Percentiles rank a stretch among this genome's conserved stretches.
Conservation (phyloP, 139 green algal species). For the Chlamydomonas sp. region DNA sequence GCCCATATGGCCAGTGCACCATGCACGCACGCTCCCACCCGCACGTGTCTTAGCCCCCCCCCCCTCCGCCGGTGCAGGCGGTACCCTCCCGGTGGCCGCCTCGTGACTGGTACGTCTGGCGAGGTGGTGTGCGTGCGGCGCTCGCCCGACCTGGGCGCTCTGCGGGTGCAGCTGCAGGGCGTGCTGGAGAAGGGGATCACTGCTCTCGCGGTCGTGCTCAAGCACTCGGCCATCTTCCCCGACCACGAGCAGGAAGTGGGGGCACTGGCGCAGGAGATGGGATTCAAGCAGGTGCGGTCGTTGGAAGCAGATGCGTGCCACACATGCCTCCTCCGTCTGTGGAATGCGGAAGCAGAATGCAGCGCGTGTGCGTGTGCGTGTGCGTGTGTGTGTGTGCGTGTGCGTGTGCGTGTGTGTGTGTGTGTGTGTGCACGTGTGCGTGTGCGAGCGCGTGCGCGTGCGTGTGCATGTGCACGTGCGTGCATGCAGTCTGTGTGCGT, state of each 20-base stretch:
- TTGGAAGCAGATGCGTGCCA: background rate
- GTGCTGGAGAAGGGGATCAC: conserved; percentile 66
- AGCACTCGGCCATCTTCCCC: conserved; percentile 87
- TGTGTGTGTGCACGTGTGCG: too few species aligned
- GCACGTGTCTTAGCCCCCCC: too few species aligned
- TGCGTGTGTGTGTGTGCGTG: background rate
- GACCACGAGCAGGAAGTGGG: conserved; percentile 78
- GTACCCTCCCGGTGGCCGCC: conserved; percentile 26
- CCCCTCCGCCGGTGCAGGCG: conserved; percentile 17
- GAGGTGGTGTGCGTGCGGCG: conserved; percentile 67
- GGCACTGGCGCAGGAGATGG: conserved; percentile 54
- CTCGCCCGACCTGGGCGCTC: conserved; percentile 45
- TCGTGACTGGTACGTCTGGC: conserved; percentile 53
- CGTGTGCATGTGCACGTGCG: too few species aligned
- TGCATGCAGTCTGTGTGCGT: too few species aligned
- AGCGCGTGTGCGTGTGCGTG: too few species aligned
- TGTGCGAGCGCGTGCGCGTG: too few species aligned
- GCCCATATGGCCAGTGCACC: background rate
- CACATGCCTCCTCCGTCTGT: background rate
- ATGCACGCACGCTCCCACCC: background rate
- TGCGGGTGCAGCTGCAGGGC: conserved; percentile 46
- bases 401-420: too few species aligned
- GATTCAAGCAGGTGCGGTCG: conserved; percentile 63
- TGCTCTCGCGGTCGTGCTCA: conserved; percentile 83
- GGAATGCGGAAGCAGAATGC: too few species aligned